A percentile compares a stretch with the other conserved stretches of the same genome.
Conservation (phyloP, 768 basidiomycete genomes). For the Hirschioporus abietinus region DNA sequence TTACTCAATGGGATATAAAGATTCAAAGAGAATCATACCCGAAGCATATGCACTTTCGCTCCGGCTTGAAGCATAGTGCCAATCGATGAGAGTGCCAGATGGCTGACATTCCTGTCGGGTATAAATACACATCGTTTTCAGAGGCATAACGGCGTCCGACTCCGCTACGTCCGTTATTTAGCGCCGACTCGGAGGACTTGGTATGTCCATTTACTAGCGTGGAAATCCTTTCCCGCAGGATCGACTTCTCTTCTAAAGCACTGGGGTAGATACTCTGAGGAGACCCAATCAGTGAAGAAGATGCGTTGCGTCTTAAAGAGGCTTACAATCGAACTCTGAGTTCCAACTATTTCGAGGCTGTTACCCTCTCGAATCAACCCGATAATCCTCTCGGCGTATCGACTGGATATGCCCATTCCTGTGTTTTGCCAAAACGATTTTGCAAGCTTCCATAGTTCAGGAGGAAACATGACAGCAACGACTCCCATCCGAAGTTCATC, state of each 20-base stretch:
- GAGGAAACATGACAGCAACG: constrained; percentile 36
- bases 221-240: constrained; percentile 10
- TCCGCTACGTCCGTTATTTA: constrained; percentile 32
- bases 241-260: background rate
- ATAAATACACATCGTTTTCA: constrained; percentile 47
- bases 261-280: constrained; percentile 31
- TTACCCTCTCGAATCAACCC: constrained; percentile 29
- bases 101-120: constrained; percentile 47
- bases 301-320: constrained; percentile 48
- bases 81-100: constrained; percentile 46
- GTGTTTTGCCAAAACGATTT: constrained; percentile 51
- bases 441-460: constrained; percentile 21
- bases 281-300: constrained; percentile 13
- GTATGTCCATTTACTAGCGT: constrained; percentile 14
- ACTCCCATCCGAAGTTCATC: constrained; percentile 24
- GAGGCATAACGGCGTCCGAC: constrained; percentile 7
- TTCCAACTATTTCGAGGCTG: background rate
- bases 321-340: constrained; percentile 87
- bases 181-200: constrained; percentile 23
- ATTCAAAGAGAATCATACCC: constrained; percentile 30
- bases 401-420: constrained; percentile 42
- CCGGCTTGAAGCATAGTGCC: constrained; percentile 23
- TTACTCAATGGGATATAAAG: constrained; percentile 5
- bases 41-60: constrained; percentile 39
- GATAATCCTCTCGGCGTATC: constrained; percentile 41